Evolutionary conservation across 1,284 basidiomycete species (phyloP), one percentile per base, ranked within the genome.

Genomic region (Chondrostereum purpureum): DNA sequence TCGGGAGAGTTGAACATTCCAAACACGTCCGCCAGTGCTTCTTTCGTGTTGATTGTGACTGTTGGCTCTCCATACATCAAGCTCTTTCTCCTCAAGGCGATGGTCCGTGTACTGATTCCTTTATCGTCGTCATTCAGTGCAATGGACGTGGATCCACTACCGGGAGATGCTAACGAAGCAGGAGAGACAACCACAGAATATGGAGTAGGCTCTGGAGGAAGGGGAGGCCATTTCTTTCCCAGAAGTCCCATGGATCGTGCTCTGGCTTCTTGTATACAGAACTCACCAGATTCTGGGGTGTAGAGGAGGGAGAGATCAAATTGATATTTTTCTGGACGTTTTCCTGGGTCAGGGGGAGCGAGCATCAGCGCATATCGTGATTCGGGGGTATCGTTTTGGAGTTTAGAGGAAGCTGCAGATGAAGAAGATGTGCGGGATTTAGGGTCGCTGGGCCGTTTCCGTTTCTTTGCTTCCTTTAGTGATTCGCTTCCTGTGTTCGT

Each of bases 1-100:
- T 88, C 84, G 1, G 86, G 87, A 5, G 85, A 88, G 61, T 95
- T 94, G 62, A 92, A 94, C 82, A 96, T 89, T 47, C 83, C 85
- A 67, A 91, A 91, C 31, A 96, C 90, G 60, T 95, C 92, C n/a
- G 80, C 87, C 43, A 94, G 72, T 2, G 93, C 93, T 51, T 91
- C 88, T 62, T 92, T 92, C 37, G 88, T 92, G 58, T 89, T 89
- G 50, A 91, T 81, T 0, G 88, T 92, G 4, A 64, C 58, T 5
- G 61, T 63, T 4, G 62, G 61, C 38, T 63, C 64, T 39, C 59
- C 62, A 40, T 47, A 31, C 37, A 50, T 63, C 47, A 66, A 38
- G 49, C 65, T 70, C 60, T 66, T 73, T 50, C 72, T 60, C 43
- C 53, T 64, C 53, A 41, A 59, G 53, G 45, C 60, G 59, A 51